These are phyloP conservation scores for Trametes elegans DNA, from an alignment of 768 basidiomycete genomes.

Conservation along the genomic window DNA sequence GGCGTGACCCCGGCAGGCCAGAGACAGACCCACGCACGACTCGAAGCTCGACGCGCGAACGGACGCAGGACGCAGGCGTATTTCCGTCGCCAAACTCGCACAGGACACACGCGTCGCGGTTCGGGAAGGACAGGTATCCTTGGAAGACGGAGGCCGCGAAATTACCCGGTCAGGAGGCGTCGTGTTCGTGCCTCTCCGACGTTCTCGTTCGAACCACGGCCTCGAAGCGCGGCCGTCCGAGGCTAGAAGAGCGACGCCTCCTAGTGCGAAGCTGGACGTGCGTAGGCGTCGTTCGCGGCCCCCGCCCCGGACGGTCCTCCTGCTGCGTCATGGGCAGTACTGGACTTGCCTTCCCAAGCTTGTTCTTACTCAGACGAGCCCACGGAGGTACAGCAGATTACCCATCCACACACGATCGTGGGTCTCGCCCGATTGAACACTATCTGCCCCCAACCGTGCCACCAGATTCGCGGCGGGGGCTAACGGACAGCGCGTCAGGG, in stretches of 20 bases:
- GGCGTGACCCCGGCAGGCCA: conserved; percentile 1
- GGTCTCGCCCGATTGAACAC: conserved; percentile 6
- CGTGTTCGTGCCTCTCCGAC: background rate
- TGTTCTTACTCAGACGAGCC: no score
- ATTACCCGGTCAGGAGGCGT: background rate
- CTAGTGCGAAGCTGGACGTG: background rate
- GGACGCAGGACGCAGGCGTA: background rate
- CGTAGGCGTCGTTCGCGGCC: background rate
- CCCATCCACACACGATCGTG: background rate
- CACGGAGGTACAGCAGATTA: background rate
- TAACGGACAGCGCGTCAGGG: no score
- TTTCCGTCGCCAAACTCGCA: no score
- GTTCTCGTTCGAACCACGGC: background rate
- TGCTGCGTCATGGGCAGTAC: background rate
- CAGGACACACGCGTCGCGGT: no score
- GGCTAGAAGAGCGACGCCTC: conserved; percentile 1
- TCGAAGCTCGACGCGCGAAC: no score
- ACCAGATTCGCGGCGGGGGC: conserved; percentile 8
- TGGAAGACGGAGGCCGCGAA: background rate
- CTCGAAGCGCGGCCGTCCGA: background rate
- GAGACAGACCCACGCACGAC: background rate
- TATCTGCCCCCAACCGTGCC: conserved; percentile 1
- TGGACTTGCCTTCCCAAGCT: background rate
- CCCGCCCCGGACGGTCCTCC: background rate
- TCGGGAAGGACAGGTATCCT: no score